A percentile compares a stretch with the other conserved stretches of the same genome.
Conservation (phyloP, 805 yeast genomes). For the Suhomyces tanzawaensis region DNA sequence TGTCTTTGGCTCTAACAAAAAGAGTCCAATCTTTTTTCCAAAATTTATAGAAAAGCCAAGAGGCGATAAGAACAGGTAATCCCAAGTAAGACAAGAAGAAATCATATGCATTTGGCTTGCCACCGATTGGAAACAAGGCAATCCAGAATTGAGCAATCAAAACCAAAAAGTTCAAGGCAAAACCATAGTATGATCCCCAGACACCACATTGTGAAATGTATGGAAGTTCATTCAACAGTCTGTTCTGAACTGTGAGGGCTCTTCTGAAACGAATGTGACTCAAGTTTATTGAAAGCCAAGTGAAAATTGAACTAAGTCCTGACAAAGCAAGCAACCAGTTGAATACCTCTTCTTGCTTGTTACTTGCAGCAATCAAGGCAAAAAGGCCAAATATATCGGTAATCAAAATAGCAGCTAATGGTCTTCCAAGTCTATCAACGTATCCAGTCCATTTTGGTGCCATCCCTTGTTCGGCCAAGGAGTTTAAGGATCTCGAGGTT, state of each 20-base stretch:
- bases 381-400: constrained; percentile 57
- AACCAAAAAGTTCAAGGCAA: constrained; percentile 47
- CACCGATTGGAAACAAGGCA: constrained; percentile 59
- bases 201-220: constrained; percentile 51
- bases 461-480: constrained; percentile 61
- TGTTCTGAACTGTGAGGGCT: constrained; percentile 56
- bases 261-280: constrained; percentile 60
- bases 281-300: constrained; percentile 61
- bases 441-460: constrained; percentile 58
- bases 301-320: constrained; percentile 60
- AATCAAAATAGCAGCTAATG: constrained; percentile 52
- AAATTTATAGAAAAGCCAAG: constrained; percentile 32
- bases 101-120: constrained; percentile 25
- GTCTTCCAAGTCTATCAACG: constrained; percentile 66
- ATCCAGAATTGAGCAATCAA: constrained; percentile 65
- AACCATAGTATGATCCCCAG: constrained; percentile 53
- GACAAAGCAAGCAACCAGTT: constrained; percentile 63
- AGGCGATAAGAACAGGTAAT: constrained; percentile 27
- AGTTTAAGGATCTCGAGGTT: constrained; percentile 61
- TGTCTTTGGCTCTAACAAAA: constrained; percentile 26
- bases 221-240: constrained; percentile 45
- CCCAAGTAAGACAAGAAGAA: constrained; percentile 35
- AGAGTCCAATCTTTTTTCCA: constrained; percentile 26
- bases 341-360: constrained; percentile 53
- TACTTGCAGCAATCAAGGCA: constrained; percentile 56